Percentiles rank a stretch among this genome's conserved stretches.
These are phyloP conservation scores for Ophiostoma quercus DNA, from an alignment of 2,329 filamentous ascomycete species.

Conservation along the genomic window DNA sequence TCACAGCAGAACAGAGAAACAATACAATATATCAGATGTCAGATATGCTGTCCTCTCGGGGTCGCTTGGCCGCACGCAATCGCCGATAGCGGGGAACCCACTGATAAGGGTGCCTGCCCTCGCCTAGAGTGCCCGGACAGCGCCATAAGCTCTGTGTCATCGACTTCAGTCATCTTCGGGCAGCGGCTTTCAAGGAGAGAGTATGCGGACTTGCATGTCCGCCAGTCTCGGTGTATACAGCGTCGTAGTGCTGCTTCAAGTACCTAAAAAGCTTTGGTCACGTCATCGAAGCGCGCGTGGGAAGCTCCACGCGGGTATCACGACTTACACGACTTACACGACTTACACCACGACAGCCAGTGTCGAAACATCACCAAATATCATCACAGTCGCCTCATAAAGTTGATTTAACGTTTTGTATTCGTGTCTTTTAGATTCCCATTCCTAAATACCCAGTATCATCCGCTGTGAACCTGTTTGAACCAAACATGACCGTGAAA, in stretches of 20 bases:
- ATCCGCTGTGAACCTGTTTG: slow-evolving; percentile 12
- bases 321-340: no score
- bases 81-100: slow-evolving; percentile 12
- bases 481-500: slow-evolving; percentile 12
- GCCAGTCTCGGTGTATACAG: neutral
- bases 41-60: neutral
- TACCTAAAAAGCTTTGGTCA: neutral
- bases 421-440: slow-evolving; percentile 15
- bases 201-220: neutral
- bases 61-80: neutral
- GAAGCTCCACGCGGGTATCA: neutral
- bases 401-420: slow-evolving; percentile 18
- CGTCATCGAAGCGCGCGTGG: neutral
- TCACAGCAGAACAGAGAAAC: neutral
- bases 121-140: neutral
- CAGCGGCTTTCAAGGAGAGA: neutral
- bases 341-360: no score
- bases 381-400: neutral
- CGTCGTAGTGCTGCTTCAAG: neutral
- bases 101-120: neutral
- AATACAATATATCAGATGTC: neutral
- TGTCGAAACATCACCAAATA: no score
- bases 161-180: neutral
- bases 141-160: neutral
- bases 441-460: slow-evolving; percentile 21